A percentile compares a stretch with the other conserved stretches of the same genome.
Evolutionary conservation across 768 basidiomycete species (phyloP).

Genomic region (Butyriboletus loyo): DNA sequence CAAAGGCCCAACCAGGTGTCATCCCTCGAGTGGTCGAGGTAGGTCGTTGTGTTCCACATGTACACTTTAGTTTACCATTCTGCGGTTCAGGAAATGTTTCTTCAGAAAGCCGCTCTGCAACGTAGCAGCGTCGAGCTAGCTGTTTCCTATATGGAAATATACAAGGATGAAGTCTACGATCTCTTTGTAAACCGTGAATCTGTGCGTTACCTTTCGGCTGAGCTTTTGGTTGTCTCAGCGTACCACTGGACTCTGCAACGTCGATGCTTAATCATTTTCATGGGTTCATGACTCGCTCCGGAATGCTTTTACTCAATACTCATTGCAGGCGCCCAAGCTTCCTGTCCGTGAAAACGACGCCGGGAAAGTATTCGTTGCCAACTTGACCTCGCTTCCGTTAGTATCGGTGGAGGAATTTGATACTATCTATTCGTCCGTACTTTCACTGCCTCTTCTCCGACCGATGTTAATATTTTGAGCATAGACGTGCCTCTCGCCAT

Average conservation of each 20-base stretch:
- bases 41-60: slow-evolving; percentile 17
- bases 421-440: slow-evolving; percentile 43
- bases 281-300: neutral
- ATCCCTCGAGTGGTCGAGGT: slow-evolving; percentile 81
- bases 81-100: slow-evolving; percentile 54
- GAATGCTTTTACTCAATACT: neutral
- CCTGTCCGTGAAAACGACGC: slow-evolving; percentile 51
- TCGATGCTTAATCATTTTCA: neutral
- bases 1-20: slow-evolving; percentile 68
- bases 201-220: slow-evolving; percentile 38
- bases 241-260: neutral
- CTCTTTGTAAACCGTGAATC: slow-evolving; percentile 71
- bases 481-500: slow-evolving; percentile 67
- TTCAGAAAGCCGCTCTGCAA: slow-evolving; percentile 39
- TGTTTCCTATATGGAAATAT: slow-evolving; percentile 86
- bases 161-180: slow-evolving; percentile 90
- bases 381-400: slow-evolving; percentile 40
- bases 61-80: neutral
- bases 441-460: neutral
- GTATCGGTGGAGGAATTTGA: slow-evolving; percentile 47
- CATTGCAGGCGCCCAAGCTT: slow-evolving; percentile 47
- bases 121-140: slow-evolving; percentile 45
- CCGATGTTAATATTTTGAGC: neutral
- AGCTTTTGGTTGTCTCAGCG: neutral
- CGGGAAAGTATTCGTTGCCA: slow-evolving; percentile 55